Conservation (phyloP, 176 grass and related monocot genomes). For the Cocos nucifera region DNA sequence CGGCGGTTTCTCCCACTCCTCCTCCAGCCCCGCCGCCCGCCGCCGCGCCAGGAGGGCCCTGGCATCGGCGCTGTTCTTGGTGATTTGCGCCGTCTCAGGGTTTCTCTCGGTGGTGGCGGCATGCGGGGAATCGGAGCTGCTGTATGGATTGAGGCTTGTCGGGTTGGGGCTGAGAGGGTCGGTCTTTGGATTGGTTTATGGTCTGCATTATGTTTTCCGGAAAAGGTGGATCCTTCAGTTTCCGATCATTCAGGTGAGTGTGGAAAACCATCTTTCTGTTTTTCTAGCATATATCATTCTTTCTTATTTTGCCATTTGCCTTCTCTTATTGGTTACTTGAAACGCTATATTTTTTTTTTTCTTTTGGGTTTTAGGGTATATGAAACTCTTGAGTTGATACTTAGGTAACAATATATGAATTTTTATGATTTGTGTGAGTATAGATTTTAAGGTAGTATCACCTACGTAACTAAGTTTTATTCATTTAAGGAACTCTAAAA, state of each 20-base stretch:
- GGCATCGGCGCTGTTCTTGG: slow-evolving; percentile 16
- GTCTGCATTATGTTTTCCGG: slow-evolving; percentile 36
- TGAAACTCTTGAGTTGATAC: too few relatives aligned
- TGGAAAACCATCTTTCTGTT: not conserved
- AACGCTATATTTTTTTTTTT: too few relatives aligned
- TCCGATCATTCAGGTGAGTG: slow-evolving; percentile 36
- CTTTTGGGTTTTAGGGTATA: too few relatives aligned
- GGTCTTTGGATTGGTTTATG: slow-evolving; percentile 33
- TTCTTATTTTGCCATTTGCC: too few relatives aligned
- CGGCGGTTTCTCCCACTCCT: slow-evolving; percentile 22
- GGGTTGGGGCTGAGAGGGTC: slow-evolving; percentile 20
- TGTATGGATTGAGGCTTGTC: not conserved
- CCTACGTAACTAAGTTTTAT: too few relatives aligned
- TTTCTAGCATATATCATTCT: not conserved
- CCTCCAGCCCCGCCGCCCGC: slow-evolving; percentile 17
- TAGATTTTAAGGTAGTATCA: too few relatives aligned
- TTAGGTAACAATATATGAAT: too few relatives aligned
- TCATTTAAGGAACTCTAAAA: too few relatives aligned
- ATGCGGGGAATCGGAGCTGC: slow-evolving; percentile 17
- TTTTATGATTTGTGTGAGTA: too few relatives aligned
- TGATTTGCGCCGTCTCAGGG: slow-evolving; percentile 27
- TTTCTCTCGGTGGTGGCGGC: slow-evolving; percentile 19
- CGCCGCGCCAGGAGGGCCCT: slow-evolving; percentile 27
- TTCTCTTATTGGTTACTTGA: too few relatives aligned
- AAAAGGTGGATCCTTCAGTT: slow-evolving; percentile 44